These are phyloP conservation scores for Aspergillus brasiliensis DNA, from an alignment of 2,329 filamentous ascomycete genomes.

Conservation along the genomic window DNA sequence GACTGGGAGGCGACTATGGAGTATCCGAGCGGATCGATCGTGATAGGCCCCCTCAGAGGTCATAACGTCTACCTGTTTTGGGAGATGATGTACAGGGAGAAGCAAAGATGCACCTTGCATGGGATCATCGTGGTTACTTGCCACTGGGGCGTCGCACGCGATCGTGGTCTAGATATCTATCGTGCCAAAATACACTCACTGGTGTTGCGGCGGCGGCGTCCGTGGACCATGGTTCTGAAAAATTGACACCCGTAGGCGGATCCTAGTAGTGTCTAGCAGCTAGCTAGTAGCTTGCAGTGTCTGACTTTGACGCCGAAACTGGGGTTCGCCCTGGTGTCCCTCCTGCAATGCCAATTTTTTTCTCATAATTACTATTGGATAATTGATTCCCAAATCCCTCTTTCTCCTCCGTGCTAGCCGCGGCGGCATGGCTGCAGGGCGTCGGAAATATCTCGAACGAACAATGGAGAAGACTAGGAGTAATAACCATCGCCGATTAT, in stretches of 20 bases:
- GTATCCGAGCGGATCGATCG: not conserved
- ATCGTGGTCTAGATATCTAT: not conserved
- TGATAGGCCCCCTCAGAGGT: constrained; percentile 1
- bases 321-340: not conserved
- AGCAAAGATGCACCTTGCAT: not conserved
- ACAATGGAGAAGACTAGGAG: not conserved
- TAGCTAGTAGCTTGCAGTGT: not conserved
- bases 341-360: not conserved
- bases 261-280: too few species aligned
- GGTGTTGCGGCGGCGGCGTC: not conserved
- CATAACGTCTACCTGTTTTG: constrained; percentile 3
- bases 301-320: not conserved
- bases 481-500: not conserved
- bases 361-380: not conserved
- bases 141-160: not conserved
- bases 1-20: constrained; percentile 1
- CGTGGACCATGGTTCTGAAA: not conserved
- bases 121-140: not conserved
- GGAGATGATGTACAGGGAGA: constrained; percentile 3
- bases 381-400: not conserved
- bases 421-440: not conserved
- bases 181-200: not conserved
- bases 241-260: not conserved
- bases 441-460: not conserved
- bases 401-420: not conserved